Evolutionary conservation across 495 filamentous ascomycete genomes (phyloP), one percentile per base, ranked within the genome.

Genomic region (Pyronema domesticum): DNA sequence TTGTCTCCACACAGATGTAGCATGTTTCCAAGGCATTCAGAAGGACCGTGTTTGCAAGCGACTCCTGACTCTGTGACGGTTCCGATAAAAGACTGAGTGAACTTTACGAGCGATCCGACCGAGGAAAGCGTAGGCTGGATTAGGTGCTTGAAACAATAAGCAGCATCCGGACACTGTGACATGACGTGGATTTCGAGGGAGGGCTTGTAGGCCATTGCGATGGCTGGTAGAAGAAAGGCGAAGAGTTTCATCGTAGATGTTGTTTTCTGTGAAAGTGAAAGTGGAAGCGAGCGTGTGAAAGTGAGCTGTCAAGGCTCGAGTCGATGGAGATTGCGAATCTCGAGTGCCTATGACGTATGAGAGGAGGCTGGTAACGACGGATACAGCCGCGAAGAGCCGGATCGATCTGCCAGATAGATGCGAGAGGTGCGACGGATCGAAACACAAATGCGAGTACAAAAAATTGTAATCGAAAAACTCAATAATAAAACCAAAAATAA

Each of bases 1-100:
- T 81, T 72, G 10, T 80, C 78, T 23, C 87, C 91, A 72, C 91
- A 99, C 54, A 96, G 81, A 58, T 89, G 80, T 65, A 99, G 73
- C 70, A 94, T 94, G 68, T 99, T 83, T 14, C 89, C 89, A 60
- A 96, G 78, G 64, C 91, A 99, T 71, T 99, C 91, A 11, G 71
- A 72, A 5, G 87, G 82, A 5, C 91, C 93, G 63, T 96, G 91
- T 67, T 72, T 93, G 73, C 93, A 99, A 11, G 73, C 70, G 15
- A 89, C 76, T 8, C 81, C 82, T 65, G 80, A 82, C 65, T 76
- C 46, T 3, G 60, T 23, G 23, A 43, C 53, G 13, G 50, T 53
- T 17, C 89, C 91, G 65, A 98, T 95, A 62, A 83, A 96, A 0
- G 85, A 89, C 52, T 95, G 73, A 15, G 74, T 80, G 68, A 96